These are phyloP conservation scores for Aspergillus sp. DNA, from an alignment of 2,329 filamentous ascomycete species.

Conservation along the genomic window DNA sequence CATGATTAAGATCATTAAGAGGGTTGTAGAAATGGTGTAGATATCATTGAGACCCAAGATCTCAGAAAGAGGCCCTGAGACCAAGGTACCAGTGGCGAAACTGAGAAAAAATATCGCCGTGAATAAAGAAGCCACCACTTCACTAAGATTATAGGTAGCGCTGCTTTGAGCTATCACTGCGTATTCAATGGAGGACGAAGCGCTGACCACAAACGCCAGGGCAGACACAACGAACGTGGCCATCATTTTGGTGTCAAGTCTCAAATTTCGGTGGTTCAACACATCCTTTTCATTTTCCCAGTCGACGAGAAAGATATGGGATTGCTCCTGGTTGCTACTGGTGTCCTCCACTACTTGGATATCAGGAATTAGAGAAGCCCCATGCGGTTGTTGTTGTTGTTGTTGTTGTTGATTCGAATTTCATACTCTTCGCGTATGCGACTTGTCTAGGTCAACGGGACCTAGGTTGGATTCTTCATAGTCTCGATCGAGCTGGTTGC, in stretches of 20 bases:
- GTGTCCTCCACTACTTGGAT: conserved; percentile 7
- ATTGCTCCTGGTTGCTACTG: conserved; percentile 10
- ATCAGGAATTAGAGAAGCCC: background rate
- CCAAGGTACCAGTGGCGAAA: conserved; percentile 45
- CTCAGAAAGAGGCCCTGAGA: conserved; percentile 47
- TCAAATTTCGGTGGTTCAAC: conserved; percentile 37
- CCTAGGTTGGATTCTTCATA: too few relatives aligned
- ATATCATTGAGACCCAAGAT: conserved; percentile 46
- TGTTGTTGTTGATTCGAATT: background rate
- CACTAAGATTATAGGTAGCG: conserved; percentile 43
- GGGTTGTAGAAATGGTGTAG: conserved; percentile 43
- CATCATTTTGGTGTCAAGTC: conserved; percentile 25
- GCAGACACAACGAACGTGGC: conserved; percentile 41
- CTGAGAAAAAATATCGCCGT: conserved; percentile 42
- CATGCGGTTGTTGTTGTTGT: too few relatives aligned
- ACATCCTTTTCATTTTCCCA: conserved; percentile 35
- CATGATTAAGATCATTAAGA: conserved; percentile 49
- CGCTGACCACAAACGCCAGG: conserved; percentile 49
- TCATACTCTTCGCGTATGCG: background rate
- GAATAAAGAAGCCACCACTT: conserved; percentile 48
- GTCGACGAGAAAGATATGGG: conserved; percentile 32
- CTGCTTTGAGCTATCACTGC: conserved; percentile 44
- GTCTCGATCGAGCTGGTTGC: conserved; percentile 8
- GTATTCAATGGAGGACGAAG: conserved; percentile 51
- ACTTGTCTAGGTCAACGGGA: background rate